phyloP scores from a whole-genome alignment of 108 stramenopile species.

The Nitzschia sp. region DNA sequence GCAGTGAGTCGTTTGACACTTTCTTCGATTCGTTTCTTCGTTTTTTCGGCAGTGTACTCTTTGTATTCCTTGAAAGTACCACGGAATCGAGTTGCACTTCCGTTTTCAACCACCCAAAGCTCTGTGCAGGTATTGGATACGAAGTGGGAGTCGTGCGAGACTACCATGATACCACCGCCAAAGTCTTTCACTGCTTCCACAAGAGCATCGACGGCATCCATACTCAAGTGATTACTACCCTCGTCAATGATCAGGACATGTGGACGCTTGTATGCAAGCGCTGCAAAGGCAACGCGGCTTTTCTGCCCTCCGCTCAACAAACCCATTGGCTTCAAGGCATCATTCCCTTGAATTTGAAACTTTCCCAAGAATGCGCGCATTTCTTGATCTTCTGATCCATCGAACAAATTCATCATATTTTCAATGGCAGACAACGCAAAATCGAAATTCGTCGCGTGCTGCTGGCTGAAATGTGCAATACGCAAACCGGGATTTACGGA shows the following conservation, averaged over 20 bases:
- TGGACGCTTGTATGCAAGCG: slow-evolving; percentile 90
- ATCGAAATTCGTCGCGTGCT: slow-evolving; percentile 93
- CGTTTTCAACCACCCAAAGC: slow-evolving; percentile 85
- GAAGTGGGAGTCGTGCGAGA: slow-evolving; percentile 94
- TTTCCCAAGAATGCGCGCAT: slow-evolving; percentile 89
- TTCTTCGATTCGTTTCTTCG: slow-evolving; percentile 78
- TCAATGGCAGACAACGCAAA: slow-evolving; percentile 82
- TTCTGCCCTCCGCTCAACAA: slow-evolving; percentile 92
- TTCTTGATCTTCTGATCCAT: slow-evolving; percentile 85
- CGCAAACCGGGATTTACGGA: slow-evolving; percentile 85
- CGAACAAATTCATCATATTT: slow-evolving; percentile 84
- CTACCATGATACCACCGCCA: slow-evolving; percentile 89
- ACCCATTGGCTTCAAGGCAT: slow-evolving; percentile 93
- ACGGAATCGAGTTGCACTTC: slow-evolving; percentile 66
- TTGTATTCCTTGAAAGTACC: slow-evolving; percentile 88
- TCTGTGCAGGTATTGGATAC: slow-evolving; percentile 78
- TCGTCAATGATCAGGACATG: slow-evolving; percentile 98
- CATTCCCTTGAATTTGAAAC: slow-evolving; percentile 90
- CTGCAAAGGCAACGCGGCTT: slow-evolving; percentile 94
- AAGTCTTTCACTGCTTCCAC: slow-evolving; percentile 55
- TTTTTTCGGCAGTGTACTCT: slow-evolving; percentile 66
- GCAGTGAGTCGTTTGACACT: slow-evolving; percentile 68
- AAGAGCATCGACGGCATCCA: slow-evolving; percentile 97
- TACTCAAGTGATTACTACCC: slow-evolving; percentile 90
- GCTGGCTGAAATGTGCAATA: slow-evolving; percentile 96